phyloP scores from a whole-genome alignment of 805 yeast species.

The Clavispora santaluciae region DNA sequence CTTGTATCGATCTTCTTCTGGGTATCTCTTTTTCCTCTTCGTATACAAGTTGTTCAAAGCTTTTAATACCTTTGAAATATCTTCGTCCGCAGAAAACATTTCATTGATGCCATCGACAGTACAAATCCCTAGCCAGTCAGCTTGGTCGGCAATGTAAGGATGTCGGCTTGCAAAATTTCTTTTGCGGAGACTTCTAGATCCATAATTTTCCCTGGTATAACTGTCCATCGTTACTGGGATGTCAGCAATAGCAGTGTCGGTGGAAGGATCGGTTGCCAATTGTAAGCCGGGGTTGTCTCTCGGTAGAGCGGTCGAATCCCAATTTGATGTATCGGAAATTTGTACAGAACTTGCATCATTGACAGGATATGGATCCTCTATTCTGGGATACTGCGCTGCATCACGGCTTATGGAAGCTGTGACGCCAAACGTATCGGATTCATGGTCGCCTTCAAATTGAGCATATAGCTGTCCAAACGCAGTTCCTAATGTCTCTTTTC shows the following conservation, averaged over 20 bases:
- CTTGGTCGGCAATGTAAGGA: conserved; percentile 42
- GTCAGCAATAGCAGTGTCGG: too few relatives aligned
- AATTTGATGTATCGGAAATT: too few relatives aligned
- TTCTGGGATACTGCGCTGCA: too few relatives aligned
- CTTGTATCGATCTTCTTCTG: conserved; percentile 36
- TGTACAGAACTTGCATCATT: too few relatives aligned
- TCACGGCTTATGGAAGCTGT: too few relatives aligned
- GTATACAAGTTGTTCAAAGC: conserved; percentile 33
- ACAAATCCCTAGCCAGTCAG: conserved; percentile 39
- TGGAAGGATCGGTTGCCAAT: background rate
- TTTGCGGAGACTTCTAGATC: conserved; percentile 29
- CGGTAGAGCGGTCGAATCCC: too few relatives aligned
- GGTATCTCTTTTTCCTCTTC: conserved; percentile 26
- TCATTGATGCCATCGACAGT: conserved; percentile 33
- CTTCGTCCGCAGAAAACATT: conserved; percentile 30
- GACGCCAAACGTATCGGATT: too few relatives aligned
- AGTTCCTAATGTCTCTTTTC: conserved; percentile 7
- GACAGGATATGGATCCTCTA: too few relatives aligned
- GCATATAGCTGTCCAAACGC: conserved; percentile 7
- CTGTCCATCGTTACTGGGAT: too few relatives aligned
- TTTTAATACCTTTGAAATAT: conserved; percentile 26
- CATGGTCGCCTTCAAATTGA: background rate
- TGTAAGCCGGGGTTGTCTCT: too few relatives aligned
- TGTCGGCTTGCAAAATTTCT: conserved; percentile 41
- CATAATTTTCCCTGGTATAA: background rate